A percentile compares a stretch with the other conserved stretches of the same genome.
Evolutionary conservation across 148 eudicot species (phyloP).

Genomic region (Amaranthus palmeri): DNA sequence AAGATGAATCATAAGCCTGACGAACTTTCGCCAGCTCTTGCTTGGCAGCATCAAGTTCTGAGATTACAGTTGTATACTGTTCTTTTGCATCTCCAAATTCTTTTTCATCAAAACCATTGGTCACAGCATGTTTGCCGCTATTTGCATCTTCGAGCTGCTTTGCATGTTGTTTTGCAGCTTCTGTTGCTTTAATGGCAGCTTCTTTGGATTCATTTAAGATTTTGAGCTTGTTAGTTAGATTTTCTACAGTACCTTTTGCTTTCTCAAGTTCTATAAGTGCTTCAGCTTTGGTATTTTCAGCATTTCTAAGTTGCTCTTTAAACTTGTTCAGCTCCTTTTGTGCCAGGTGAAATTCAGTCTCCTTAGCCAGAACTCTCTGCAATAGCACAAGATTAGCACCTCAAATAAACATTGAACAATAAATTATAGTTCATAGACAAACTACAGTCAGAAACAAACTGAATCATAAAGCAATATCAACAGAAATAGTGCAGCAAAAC

Average conservation of each 20-base stretch:
- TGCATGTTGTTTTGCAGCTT: slow-evolving; percentile 45
- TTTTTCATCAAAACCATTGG: slow-evolving; percentile 32
- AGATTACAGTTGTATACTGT: slow-evolving; percentile 36
- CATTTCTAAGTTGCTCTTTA: slow-evolving; percentile 65
- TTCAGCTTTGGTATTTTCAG: slow-evolving; percentile 71
- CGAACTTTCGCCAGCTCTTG: slow-evolving; percentile 58
- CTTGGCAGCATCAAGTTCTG: slow-evolving; percentile 65
- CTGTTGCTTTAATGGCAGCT: slow-evolving; percentile 48
- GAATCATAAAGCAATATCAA: background rate
- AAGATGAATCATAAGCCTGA: slow-evolving; percentile 48
- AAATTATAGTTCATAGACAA: background rate
- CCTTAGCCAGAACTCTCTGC: slow-evolving; percentile 77
- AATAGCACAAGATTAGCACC: slow-evolving; percentile 10
- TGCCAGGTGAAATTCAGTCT: slow-evolving; percentile 67
- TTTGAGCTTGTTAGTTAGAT: slow-evolving; percentile 52
- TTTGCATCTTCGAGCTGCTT: slow-evolving; percentile 50
- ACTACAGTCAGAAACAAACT: background rate
- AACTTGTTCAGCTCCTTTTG: slow-evolving; percentile 78
- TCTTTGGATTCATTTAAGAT: slow-evolving; percentile 52
- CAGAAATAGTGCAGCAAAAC: background rate
- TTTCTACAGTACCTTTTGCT: slow-evolving; percentile 58
- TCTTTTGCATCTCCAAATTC: slow-evolving; percentile 46
- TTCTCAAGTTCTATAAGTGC: slow-evolving; percentile 73
- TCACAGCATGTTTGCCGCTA: slow-evolving; percentile 15
- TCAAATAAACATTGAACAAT: background rate